Evolutionary conservation across 1,284 basidiomycete species (phyloP), one percentile per base, ranked within the genome.

Genomic region (Meira nashicola): DNA sequence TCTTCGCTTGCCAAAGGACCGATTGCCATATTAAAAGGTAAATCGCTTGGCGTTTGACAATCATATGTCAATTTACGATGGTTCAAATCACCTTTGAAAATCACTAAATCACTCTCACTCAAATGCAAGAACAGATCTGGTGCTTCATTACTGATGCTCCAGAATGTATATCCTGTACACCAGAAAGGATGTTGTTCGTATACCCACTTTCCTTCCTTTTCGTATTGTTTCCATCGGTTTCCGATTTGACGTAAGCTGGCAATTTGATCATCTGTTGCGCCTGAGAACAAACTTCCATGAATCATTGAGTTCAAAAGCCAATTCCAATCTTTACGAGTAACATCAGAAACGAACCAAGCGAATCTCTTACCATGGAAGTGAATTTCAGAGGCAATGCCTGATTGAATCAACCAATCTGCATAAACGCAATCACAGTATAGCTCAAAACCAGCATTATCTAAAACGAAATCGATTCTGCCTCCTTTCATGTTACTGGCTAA

Each of bases 391-490:
- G 90, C 92, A 48, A 93, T 85, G 2, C 92, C 93, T 63, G 86
- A 88, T 80, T 96, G 92, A 64, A 97, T 84, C 64, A 97, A 85
- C 81, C 89, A 92, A 79, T 91, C 89, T 62, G 66, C 74, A 78
- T 94, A 97, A 60, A 97, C 91, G 65, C 90, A 88, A 76, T 97
- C 94, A 71, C 92, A 96, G 80, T 95, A 97, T 40, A 97, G 81
- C 81, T 98, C 93, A 75, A 96, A 96, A 15, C 92, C 91, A 41
- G 89, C 83, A 72, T 92, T 92, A 77, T 92, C 90, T 52, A 92
- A 83, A 15, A 79, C 65, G 52, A 78, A 70, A 56, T 73, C 67
- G 58, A 73, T 74, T 15, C 73, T 63, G 15, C 71, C 74, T 25
- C 60, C 64, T 68, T 92, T 82, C 28, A 83, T 84, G 66, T 84